Conservation (phyloP, 2,329 filamentous ascomycete species). For the Fusarium subtropicale region DNA sequence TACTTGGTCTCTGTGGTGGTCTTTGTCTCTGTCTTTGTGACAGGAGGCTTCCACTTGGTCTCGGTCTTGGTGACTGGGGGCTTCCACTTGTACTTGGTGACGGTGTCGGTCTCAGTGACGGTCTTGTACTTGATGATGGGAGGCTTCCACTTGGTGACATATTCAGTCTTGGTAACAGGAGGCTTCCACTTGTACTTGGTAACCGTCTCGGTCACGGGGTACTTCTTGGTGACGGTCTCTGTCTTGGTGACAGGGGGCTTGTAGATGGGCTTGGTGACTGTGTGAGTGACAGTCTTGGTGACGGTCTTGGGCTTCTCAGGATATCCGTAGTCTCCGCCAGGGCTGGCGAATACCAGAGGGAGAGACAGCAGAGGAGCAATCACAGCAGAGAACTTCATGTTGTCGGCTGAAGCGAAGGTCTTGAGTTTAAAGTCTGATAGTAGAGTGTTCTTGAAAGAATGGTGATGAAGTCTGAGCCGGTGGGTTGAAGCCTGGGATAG, state of each 20-base stretch:
- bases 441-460: slow-evolving; percentile 7
- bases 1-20: slow-evolving; percentile 10
- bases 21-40: slow-evolving; percentile 17
- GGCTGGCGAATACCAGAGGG: slow-evolving; percentile 23
- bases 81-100: slow-evolving; percentile 10
- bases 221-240: slow-evolving; percentile 26
- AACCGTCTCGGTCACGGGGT: slow-evolving; percentile 21
- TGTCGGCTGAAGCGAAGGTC: slow-evolving; percentile 18
- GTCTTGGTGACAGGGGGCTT: slow-evolving; percentile 32
- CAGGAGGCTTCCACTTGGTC: slow-evolving; percentile 15
- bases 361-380: slow-evolving; percentile 22
- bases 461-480: slow-evolving; percentile 11
- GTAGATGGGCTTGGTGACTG: slow-evolving; percentile 28
- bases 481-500: slow-evolving; percentile 9
- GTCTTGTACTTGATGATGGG: slow-evolving; percentile 21
- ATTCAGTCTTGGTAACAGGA: slow-evolving; percentile 24
- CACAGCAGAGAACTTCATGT: slow-evolving; percentile 32
- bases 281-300: slow-evolving; percentile 29
- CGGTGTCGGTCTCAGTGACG: slow-evolving; percentile 10
- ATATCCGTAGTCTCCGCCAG: slow-evolving; percentile 11
- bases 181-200: slow-evolving; percentile 28
- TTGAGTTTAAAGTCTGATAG: neutral
- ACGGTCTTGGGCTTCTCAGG: slow-evolving; percentile 29
- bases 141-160: slow-evolving; percentile 23
- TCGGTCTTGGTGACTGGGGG: slow-evolving; percentile 9